Evolutionary conservation across 139 green algal species (phyloP), one percentile per base, ranked within the genome.

Genomic region (Picochlorum sp.): DNA sequence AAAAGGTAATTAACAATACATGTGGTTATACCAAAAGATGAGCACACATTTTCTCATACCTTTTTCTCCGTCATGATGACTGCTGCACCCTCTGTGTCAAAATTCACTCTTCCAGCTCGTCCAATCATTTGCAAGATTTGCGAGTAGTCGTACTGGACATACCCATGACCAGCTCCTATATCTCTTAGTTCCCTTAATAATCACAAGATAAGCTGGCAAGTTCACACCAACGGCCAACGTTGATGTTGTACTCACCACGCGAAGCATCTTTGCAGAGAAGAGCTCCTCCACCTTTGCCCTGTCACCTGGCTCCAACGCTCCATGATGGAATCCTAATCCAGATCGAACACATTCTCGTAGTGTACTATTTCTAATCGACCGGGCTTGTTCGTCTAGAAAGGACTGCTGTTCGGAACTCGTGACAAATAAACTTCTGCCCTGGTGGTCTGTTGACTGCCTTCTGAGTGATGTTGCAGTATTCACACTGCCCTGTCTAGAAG

Each of bases 181-280:
- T n/a, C 81, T 78, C 24, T 79, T 58, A 2, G 88, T 95, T 28
- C 86, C 88, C 65, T 95, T 92, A 28, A 96, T 71, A 2, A 97
- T 72, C 18, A 97, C 91, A 58, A 97, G 82, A 66, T 95, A 84
- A 3, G 91, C 91, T 15, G 91, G 91, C 57, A 97, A 81, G 70
- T 97, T 97, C 16, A 97, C 86, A 18, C 91, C 91, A 68, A 88
- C 69, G 0, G 91, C 91, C 44, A 97, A 73, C 0, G 91, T 97
- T 28, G 80, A 86, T 2, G 90, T 97, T 14, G 83, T 85, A 71
- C 89, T 95, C 37, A 96, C 72, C 32, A 95, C 83, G 54, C 68
- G 57, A 30, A 96, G 62, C 44, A 81, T 70, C 4, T 67, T 51
- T 1, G 68, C 30, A 8, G 78, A 67, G 73, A 97, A 97, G 1